Conservation (phyloP, 2,329 filamentous ascomycete species). For the Calonectria leucothoes region DNA sequence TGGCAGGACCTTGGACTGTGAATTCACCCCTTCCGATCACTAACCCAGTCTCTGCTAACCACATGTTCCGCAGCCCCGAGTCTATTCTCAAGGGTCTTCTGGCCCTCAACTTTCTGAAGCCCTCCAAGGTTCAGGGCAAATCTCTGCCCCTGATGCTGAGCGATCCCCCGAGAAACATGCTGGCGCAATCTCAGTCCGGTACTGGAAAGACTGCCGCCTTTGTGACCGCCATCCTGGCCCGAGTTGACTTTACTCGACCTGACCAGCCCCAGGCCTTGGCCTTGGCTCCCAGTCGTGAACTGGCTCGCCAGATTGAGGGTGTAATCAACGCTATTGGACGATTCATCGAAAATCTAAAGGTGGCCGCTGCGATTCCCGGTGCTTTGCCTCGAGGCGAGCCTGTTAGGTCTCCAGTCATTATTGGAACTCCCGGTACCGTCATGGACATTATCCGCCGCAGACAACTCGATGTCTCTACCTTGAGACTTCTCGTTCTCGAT, state of each 20-base stretch:
- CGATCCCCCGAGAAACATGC: conserved; percentile 92
- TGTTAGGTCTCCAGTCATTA: conserved; percentile 82
- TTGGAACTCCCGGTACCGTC: conserved; percentile 94
- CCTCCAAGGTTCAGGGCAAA: conserved; percentile 97
- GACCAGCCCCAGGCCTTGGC: conserved; percentile 85
- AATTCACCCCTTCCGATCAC: conserved; percentile 20
- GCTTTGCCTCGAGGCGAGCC: conserved; percentile 74
- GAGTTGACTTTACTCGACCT: conserved; percentile 78
- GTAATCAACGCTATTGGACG: conserved; percentile 87
- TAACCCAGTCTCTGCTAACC: conserved; percentile 11
- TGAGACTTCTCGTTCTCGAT: conserved; percentile 90
- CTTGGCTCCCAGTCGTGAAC: conserved; percentile 91
- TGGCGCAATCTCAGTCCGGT: conserved; percentile 98
- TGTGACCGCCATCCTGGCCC: conserved; percentile 89
- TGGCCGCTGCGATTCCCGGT: conserved; percentile 87
- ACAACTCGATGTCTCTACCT: conserved; percentile 75
- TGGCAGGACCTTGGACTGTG: conserved; percentile 91
- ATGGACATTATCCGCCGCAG: conserved; percentile 85
- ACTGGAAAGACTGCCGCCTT: conserved; percentile 99
- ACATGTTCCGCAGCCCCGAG: conserved; percentile 44
- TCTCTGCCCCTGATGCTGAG: conserved; percentile 89
- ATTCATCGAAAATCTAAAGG: conserved; percentile 80
- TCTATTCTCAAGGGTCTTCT: conserved; percentile 81
- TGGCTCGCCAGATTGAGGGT: conserved; percentile 92
- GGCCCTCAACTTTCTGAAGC: conserved; percentile 89